Evolutionary conservation across 306 rosid species (phyloP), one percentile per base, ranked within the genome.

Genomic region (Vigna nakashimae): DNA sequence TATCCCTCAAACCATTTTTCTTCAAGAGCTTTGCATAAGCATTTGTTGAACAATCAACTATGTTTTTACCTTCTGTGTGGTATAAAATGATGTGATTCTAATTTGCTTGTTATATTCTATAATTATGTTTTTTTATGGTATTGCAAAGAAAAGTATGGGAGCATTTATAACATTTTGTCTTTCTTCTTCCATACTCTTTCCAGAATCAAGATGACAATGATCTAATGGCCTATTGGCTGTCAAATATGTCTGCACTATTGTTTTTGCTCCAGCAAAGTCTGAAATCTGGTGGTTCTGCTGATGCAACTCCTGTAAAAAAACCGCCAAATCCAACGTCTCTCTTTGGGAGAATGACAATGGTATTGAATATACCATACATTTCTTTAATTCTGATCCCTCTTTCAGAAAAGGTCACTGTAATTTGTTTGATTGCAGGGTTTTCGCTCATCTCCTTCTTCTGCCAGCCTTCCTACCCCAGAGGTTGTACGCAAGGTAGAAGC

Each of bases 311-410:
- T 38, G 88, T 74, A 6, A 86, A 81, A 67, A 95, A 95, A 75
- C 92, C 95, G 13, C 89, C 97, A 15, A 84, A 90, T 77, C 91
- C 99, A 65, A 91, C 99, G 9, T 95, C 99, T 62, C 84, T 95
- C 76, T 95, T 95, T 81, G 99, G 97, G 87, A 92, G 99, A 89
- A 95, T 95, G 98, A 80, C 98, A 56, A 92, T 95, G 99, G 99
- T 93, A 87, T 78, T 48, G 4, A 71, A 69, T 68, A 62, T 48
- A 55, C n/a, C 34, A 42, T 65, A 42, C 51, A 63, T 60, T 52
- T 58, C 34, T 53, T 52, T 53, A 51, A 71, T 66, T 13, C 40
- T 75, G 40, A 57, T 70, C 51, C 65, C 18, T 74, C 34, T 32
- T 71, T 51, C 65, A 18, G 34, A 38, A 40, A 5, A 50, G 17